Percentiles rank a stretch among this genome's conserved stretches.
Conservation (phyloP, 495 filamentous ascomycete genomes). For the Hypoxylon lenormandii region DNA sequence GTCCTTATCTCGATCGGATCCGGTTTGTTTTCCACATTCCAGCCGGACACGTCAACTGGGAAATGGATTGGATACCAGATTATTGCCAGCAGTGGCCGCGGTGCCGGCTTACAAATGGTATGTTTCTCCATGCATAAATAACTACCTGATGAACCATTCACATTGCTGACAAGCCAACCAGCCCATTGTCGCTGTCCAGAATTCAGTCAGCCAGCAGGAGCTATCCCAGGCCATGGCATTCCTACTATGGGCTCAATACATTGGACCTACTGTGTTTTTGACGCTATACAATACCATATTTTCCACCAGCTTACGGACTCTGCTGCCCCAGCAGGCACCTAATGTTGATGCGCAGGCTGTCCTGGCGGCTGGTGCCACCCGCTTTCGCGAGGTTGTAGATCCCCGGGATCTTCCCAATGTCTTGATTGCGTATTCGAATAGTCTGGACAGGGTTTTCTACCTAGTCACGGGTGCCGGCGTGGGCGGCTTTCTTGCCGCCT, state of each 20-base stretch:
- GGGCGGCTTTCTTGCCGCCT: slow-evolving; percentile 46
- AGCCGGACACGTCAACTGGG: slow-evolving; percentile 42
- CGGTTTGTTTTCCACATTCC: slow-evolving; percentile 64
- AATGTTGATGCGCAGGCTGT: slow-evolving; percentile 47
- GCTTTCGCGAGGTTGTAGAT: slow-evolving; percentile 56
- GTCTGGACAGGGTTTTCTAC: slow-evolving; percentile 56
- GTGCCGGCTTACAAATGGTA: slow-evolving; percentile 67
- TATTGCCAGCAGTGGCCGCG: slow-evolving; percentile 68
- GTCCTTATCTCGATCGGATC: slow-evolving; percentile 68
- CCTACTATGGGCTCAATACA: slow-evolving; percentile 16
- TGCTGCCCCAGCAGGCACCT: slow-evolving; percentile 36
- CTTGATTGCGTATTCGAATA: slow-evolving; percentile 58
- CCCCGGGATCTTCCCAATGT: slow-evolving; percentile 40
- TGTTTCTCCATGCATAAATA: slow-evolving; percentile 4
- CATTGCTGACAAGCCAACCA: not conserved
- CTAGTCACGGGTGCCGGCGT: slow-evolving; percentile 48
- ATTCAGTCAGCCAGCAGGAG: slow-evolving; percentile 2
- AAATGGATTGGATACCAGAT: slow-evolving; percentile 75
- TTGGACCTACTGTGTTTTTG: slow-evolving; percentile 28
- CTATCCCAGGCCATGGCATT: slow-evolving; percentile 28
- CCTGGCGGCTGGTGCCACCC: slow-evolving; percentile 56
- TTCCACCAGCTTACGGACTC: slow-evolving; percentile 1
- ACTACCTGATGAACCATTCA: slow-evolving; percentile 32
- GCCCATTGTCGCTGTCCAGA: slow-evolving; percentile 24
- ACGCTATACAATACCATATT: slow-evolving; percentile 29